phyloP scores from a whole-genome alignment of 805 yeast genomes.

The Pichia sporocuriosa region DNA sequence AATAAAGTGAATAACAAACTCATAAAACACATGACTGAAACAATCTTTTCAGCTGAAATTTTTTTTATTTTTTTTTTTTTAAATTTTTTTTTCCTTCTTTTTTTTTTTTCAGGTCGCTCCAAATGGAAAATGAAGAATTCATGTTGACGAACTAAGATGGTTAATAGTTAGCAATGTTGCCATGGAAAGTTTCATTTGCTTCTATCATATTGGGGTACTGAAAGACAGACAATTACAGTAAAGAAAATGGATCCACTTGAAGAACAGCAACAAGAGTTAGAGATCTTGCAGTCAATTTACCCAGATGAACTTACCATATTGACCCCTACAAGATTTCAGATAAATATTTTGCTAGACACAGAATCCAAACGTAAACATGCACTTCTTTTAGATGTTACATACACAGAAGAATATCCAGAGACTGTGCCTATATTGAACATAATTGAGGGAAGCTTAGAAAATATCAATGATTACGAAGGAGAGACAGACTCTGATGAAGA shows the following conservation, averaged over 20 bases:
- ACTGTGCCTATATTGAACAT: slow-evolving; percentile 53
- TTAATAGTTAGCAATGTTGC: no score
- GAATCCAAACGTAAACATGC: slow-evolving; percentile 52
- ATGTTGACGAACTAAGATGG: slow-evolving; percentile 3
- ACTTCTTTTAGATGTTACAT: slow-evolving; percentile 52
- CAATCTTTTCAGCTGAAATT: no score
- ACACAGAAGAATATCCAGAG: slow-evolving; percentile 81
- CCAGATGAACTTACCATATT: slow-evolving; percentile 74
- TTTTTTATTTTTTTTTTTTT: no score
- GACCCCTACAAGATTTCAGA: slow-evolving; percentile 43
- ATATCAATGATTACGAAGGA: slow-evolving; percentile 31
- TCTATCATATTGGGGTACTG: neutral
- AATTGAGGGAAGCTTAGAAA: slow-evolving; percentile 25
- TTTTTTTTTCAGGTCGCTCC: slow-evolving; percentile 4
- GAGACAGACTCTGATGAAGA: slow-evolving; percentile 38
- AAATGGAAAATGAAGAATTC: slow-evolving; percentile 4
- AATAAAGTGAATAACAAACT: no score
- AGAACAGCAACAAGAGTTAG: slow-evolving; percentile 86
- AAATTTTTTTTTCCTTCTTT: neutral
- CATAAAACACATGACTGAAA: no score
- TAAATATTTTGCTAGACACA: slow-evolving; percentile 63
- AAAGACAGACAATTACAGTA: neutral
- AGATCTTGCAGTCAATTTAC: slow-evolving; percentile 82
- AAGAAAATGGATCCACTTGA: slow-evolving; percentile 37
- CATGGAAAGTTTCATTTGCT: no score